Conservation (phyloP, 73 alveolate species). For the Tetrahymena elliotti region DNA sequence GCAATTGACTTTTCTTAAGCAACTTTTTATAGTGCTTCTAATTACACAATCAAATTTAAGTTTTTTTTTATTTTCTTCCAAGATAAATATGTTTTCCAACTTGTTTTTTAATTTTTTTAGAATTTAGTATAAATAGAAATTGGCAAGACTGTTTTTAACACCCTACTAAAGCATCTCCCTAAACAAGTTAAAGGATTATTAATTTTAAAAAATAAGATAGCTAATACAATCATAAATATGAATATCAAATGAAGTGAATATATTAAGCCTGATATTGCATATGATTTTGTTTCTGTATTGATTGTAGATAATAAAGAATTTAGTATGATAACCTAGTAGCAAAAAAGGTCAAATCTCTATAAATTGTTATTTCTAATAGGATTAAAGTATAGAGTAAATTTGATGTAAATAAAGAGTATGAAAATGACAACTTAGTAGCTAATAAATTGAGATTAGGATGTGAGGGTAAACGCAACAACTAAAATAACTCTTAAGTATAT, state of each 20-base stretch:
- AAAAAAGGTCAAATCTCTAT: not conserved
- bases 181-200: not conserved
- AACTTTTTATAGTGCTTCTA: not conserved
- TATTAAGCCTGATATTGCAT: not conserved
- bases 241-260: not conserved
- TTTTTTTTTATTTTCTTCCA: not conserved
- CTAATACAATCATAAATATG: not conserved
- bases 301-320: not conserved
- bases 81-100: not conserved
- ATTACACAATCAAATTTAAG: not conserved
- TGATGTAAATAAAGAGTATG: not conserved
- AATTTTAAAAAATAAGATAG: not conserved
- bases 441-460: not conserved
- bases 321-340: not conserved
- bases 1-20: not conserved
- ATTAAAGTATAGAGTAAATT: not conserved
- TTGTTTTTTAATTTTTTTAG: not conserved
- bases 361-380: not conserved
- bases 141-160: not conserved
- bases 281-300: not conserved
- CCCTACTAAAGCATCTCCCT: not conserved
- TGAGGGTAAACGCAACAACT: not conserved
- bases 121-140: not conserved
- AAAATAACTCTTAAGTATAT: not conserved
- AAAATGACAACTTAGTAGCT: not conserved